phyloP scores from a whole-genome alignment of 2,329 filamentous ascomycete genomes.

The Plectosphaerella sp. region DNA sequence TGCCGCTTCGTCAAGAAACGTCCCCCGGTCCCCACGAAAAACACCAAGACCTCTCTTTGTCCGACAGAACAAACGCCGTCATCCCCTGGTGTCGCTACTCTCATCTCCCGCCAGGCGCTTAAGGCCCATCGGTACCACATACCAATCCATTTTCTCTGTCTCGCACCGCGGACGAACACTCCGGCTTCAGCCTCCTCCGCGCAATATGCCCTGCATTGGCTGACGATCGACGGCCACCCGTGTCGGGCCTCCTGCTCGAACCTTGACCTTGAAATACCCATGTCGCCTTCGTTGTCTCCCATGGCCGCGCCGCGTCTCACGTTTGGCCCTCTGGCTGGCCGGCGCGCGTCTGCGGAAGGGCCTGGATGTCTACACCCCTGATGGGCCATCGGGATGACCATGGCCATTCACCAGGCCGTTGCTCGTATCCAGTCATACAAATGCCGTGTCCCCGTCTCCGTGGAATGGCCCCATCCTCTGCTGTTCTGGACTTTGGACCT shows the following conservation, averaged over 20 bases:
- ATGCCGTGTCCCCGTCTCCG: conserved; percentile 6
- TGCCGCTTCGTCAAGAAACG: conserved; percentile 6
- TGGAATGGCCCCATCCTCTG: neutral
- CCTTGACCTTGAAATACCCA: neutral
- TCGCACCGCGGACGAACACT: neutral
- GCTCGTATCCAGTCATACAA: conserved; percentile 5
- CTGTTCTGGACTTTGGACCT: neutral
- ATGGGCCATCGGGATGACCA: neutral
- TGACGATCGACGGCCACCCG: neutral
- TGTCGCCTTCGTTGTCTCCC: neutral
- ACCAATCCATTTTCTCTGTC: neutral
- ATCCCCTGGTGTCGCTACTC: neutral
- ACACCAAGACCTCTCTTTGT: neutral
- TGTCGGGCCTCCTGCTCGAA: neutral
- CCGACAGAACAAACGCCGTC: neutral
- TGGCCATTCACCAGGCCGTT: conserved; percentile 2
- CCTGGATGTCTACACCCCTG: neutral
- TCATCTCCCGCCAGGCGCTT: neutral
- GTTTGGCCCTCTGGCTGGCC: neutral
- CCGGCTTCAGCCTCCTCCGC: neutral
- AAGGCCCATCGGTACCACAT: neutral
- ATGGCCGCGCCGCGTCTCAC: neutral
- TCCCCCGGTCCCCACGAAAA: too few relatives aligned
- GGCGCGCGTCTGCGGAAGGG: neutral
- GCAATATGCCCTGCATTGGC: neutral